phyloP scores from a whole-genome alignment of 495 filamentous ascomycete species.

The Lepidopterella palustris region DNA sequence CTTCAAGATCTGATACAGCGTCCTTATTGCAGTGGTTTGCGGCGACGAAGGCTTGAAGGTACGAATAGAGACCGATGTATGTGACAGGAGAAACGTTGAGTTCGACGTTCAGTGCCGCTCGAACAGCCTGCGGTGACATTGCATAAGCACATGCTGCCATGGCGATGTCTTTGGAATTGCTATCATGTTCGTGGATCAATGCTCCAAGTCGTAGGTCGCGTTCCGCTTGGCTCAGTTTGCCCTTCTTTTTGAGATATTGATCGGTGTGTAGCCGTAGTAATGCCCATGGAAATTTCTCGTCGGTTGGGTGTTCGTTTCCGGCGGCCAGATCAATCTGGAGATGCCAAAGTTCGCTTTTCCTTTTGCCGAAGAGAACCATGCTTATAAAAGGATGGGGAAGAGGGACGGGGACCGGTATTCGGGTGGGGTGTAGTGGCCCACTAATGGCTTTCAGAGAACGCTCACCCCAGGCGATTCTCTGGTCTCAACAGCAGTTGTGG shows the following conservation, averaged over 20 bases:
- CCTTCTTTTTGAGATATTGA: constrained; percentile 24
- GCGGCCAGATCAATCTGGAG: constrained; percentile 15
- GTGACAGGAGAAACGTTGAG: constrained; percentile 16
- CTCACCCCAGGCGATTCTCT: too few relatives aligned
- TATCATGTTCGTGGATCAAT: constrained; percentile 21
- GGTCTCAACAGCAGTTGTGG: too few relatives aligned
- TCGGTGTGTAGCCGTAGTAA: constrained; percentile 16
- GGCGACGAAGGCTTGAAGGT: constrained; percentile 20
- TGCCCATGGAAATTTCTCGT: constrained; percentile 9
- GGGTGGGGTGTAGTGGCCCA: too few relatives aligned
- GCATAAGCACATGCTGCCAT: constrained; percentile 26
- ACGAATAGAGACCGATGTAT: constrained; percentile 18
- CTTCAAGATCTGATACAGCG: constrained; percentile 16
- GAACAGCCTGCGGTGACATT: constrained; percentile 12
- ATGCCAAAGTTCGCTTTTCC: constrained; percentile 25
- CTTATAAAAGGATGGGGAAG: too few relatives aligned
- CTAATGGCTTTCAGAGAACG: too few relatives aligned
- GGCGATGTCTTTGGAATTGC: constrained; percentile 20
- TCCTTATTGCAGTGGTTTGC: constrained; percentile 10
- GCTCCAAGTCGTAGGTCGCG: constrained; percentile 11
- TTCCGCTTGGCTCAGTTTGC: constrained; percentile 14
- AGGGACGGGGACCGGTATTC: too few relatives aligned
- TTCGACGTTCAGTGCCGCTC: constrained; percentile 21
- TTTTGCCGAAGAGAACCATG: constrained; percentile 11
- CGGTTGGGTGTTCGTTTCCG: background rate